These are phyloP conservation scores for Trametes cinnabarina DNA, from an alignment of 768 basidiomycete genomes.

Conservation along the genomic window DNA sequence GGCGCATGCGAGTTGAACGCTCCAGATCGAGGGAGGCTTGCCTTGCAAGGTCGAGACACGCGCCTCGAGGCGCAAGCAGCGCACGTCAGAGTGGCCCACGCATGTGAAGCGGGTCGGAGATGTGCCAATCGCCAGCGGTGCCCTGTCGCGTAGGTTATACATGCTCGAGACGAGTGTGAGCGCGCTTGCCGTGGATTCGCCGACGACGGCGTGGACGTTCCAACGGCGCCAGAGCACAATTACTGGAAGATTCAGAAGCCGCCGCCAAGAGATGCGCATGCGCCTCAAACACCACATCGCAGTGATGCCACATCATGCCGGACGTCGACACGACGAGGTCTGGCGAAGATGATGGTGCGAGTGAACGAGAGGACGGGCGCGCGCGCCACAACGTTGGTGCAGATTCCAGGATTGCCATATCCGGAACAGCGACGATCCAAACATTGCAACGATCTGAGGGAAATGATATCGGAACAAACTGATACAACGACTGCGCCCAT, in stretches of 20 bases:
- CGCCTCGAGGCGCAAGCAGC: slow-evolving; percentile 5
- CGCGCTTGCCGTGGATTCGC: neutral
- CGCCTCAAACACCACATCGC: neutral
- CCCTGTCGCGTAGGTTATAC: slow-evolving; percentile 8
- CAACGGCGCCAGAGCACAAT: neutral
- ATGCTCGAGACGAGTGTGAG: slow-evolving; percentile 5
- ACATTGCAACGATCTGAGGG: neutral
- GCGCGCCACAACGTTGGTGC: neutral
- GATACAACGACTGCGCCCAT: neutral
- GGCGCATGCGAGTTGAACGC: neutral
- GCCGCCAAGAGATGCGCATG: neutral
- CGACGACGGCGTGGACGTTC: neutral
- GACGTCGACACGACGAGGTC: neutral
- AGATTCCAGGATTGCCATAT: neutral
- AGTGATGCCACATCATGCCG: neutral
- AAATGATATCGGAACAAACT: neutral
- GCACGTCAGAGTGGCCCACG: neutral
- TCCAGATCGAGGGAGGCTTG: neutral
- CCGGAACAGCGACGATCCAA: neutral
- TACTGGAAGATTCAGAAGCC: neutral
- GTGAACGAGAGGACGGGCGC: neutral
- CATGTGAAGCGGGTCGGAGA: neutral
- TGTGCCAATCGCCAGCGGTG: slow-evolving; percentile 4
- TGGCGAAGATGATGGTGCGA: neutral
- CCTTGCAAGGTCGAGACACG: neutral